Conservation (phyloP, 805 yeast genomes). For the Limtongozyma cylindracea region DNA sequence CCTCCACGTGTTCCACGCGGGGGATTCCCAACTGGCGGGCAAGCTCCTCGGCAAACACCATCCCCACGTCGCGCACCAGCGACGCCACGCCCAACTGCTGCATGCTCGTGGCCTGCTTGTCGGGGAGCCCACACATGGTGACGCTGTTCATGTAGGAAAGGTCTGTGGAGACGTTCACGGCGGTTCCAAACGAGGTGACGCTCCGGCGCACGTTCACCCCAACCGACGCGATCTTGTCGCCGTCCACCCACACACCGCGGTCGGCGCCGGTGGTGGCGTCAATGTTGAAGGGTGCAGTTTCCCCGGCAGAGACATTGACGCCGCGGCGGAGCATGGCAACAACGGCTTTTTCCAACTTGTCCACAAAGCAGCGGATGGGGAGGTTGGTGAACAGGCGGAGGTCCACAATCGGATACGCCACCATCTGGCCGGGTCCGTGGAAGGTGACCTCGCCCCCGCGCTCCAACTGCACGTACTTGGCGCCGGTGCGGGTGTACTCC, state of each 20-base stretch:
- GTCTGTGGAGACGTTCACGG: constrained; percentile 57
- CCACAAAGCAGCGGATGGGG: constrained; percentile 40
- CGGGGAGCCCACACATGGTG: constrained; percentile 70
- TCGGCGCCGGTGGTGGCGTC: constrained; percentile 28
- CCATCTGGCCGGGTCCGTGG: constrained; percentile 92
- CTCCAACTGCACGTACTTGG: constrained; percentile 48
- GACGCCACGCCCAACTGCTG: constrained; percentile 1
- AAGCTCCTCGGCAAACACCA: no score
- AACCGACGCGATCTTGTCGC: constrained; percentile 58
- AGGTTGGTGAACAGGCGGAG: constrained; percentile 29
- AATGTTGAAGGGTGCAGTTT: no score
- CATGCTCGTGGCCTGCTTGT: constrained; percentile 15
- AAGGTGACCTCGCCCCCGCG: constrained; percentile 94
- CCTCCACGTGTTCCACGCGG: no score
- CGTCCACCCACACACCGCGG: constrained; percentile 74
- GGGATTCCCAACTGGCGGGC: no score
- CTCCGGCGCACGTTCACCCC: constrained; percentile 74
- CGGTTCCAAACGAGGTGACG: constrained; percentile 75
- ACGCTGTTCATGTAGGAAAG: constrained; percentile 42
- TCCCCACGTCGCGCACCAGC: no score
- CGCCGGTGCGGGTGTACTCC: constrained; percentile 16
- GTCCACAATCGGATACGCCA: constrained; percentile 51
- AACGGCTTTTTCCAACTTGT: no score
- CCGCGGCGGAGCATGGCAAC: constrained; percentile 30
- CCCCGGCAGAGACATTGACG: constrained; percentile 18